phyloP scores from a whole-genome alignment of 768 basidiomycete genomes.

The Pleurotus pulmonarius region DNA sequence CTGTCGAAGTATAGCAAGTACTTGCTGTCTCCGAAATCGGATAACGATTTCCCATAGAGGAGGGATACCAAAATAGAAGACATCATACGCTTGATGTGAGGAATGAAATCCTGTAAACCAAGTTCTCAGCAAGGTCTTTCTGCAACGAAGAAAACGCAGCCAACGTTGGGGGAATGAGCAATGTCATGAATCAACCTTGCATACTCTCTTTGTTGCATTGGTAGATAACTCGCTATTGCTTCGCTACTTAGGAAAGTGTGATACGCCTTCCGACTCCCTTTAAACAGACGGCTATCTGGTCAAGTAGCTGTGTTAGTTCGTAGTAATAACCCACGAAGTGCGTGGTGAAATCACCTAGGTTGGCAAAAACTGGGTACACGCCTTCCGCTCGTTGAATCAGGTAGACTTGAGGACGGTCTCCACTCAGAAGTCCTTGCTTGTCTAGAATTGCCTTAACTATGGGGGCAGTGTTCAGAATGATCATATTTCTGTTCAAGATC shows the following conservation, averaged over 20 bases:
- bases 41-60: conserved; percentile 25
- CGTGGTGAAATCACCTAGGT: not conserved
- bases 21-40: conserved; percentile 22
- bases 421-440: conserved; percentile 14
- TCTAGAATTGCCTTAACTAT: conserved; percentile 18
- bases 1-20: conserved; percentile 21
- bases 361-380: conserved; percentile 10
- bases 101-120: no score
- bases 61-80: conserved; percentile 19
- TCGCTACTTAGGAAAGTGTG: conserved; percentile 11
- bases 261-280: conserved; percentile 15
- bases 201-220: conserved; percentile 20
- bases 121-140: no score
- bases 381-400: conserved; percentile 14
- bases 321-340: not conserved
- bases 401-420: conserved; percentile 15
- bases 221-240: conserved; percentile 12
- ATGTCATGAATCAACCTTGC: conserved; percentile 13
- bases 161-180: conserved; percentile 7
- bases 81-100: no score
- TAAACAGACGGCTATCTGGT: conserved; percentile 15
- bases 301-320: not conserved
- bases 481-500: conserved; percentile 17
- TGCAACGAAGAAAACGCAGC: no score
- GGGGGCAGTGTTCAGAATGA: conserved; percentile 17